Evolutionary conservation across 345 rosid genomes (phyloP).

Genomic region (Anastatica hierochuntica): DNA sequence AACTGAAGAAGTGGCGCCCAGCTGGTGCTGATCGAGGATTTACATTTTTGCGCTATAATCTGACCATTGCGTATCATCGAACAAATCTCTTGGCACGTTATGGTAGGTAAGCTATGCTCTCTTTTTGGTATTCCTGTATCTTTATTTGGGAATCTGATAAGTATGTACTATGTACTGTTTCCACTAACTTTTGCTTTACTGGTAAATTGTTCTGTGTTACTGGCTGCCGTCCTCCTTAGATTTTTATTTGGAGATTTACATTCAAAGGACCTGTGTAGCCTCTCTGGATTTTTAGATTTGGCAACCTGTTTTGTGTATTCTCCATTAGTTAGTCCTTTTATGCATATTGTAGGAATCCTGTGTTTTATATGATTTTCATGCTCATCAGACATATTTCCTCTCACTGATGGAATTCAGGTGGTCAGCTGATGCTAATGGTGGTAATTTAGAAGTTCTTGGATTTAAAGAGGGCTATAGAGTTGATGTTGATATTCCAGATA

Average conservation of each 20-base stretch:
- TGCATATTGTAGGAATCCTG: neutral
- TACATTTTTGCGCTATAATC: slow-evolving; percentile 63
- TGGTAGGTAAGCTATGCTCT: slow-evolving; percentile 73
- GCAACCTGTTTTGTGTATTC: neutral
- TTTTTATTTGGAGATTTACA: neutral
- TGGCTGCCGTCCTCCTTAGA: too few relatives aligned
- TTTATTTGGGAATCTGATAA: neutral
- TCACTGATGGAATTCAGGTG: slow-evolving; percentile 38
- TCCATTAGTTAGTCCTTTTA: neutral
- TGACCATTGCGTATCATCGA: slow-evolving; percentile 85
- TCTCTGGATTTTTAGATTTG: neutral
- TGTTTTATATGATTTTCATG: neutral
- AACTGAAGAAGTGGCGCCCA: slow-evolving; percentile 89
- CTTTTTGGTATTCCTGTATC: neutral
- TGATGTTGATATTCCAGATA: slow-evolving; percentile 85
- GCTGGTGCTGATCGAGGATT: slow-evolving; percentile 93
- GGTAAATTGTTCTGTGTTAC: too few relatives aligned
- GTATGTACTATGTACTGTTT: neutral
- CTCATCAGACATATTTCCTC: neutral
- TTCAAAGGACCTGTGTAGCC: neutral
- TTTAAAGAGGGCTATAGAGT: slow-evolving; percentile 80
- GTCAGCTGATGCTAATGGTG: slow-evolving; percentile 57
- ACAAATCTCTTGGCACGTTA: slow-evolving; percentile 86
- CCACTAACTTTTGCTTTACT: neutral
- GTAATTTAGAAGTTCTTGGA: slow-evolving; percentile 65